A percentile compares a stretch with the other conserved stretches of the same genome.
Conservation (phyloP, 179 eudicot species). For the Heliamphora pulchella region DNA sequence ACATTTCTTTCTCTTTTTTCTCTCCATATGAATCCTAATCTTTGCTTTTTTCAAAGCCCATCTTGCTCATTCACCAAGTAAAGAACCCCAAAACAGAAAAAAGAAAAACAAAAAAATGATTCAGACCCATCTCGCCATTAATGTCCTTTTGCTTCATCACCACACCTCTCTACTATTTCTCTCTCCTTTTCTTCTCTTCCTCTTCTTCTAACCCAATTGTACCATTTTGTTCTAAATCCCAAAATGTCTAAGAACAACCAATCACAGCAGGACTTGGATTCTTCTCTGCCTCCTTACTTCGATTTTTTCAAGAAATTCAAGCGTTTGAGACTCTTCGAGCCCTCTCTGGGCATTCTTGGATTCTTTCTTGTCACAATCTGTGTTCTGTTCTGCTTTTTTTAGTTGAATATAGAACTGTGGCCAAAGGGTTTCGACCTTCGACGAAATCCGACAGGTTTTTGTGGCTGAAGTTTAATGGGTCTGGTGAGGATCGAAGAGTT, state of each 20-base stretch:
- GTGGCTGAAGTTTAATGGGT: conserved; percentile 36
- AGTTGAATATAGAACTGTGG: conserved; percentile 51
- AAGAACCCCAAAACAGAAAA: conserved; percentile 12
- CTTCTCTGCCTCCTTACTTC: conserved; percentile 14
- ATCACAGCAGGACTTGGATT: conserved; percentile 26
- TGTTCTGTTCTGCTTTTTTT: conserved; percentile 47
- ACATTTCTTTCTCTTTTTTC: not conserved
- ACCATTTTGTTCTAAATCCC: not conserved
- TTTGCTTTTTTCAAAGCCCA: conserved; percentile 38
- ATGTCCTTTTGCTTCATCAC: conserved; percentile 15
- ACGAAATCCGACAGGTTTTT: conserved; percentile 32
- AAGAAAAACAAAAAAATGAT: not conserved
- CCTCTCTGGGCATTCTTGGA: conserved; percentile 53
- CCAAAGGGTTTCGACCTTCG: conserved; percentile 34
- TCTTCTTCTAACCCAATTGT: not conserved
- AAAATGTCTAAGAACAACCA: conserved; percentile 32
- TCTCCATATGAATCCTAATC: conserved; percentile 21
- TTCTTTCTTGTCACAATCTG: conserved; percentile 37
- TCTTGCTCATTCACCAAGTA: conserved; percentile 27
- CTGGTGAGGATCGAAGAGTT: conserved; percentile 19
- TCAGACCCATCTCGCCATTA: conserved; percentile 14
- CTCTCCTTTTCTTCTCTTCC: not conserved
- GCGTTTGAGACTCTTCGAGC: conserved; percentile 51
- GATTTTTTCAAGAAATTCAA: conserved; percentile 41
- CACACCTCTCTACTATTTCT: conserved; percentile 10